Evolutionary conservation across 176 grass and related monocot genomes (phyloP), one percentile per base, ranked within the genome.

Genomic region (Leersia perrieri): DNA sequence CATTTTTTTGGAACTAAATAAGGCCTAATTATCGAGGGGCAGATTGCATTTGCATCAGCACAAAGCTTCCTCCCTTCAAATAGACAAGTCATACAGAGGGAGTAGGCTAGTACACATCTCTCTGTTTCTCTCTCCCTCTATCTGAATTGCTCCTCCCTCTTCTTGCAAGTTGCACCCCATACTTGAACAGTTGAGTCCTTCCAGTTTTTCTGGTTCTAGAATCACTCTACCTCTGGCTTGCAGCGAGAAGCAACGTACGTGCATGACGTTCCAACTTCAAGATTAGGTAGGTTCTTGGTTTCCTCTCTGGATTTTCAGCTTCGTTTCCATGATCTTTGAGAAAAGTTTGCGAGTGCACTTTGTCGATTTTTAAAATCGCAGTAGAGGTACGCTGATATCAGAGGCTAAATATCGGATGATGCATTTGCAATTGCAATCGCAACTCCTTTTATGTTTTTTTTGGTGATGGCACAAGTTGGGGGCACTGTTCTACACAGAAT

Each of bases 51-150:
- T 26, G 81, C 41, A 64, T 80, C 82, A 75, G 41, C 77, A 12
- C 72, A 64, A 40, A 60, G 44, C 34, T 36, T 6, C 22, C 5
- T 22, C 82, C 82, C 78, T 89, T 86, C 73, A 89, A 85, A 89
- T 86, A 78, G 33, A 77, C 78, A 31, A 20, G 72, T 66, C 72
- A 57, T 15, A 45, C 13, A 20, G 41, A 53, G 49, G 49, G 49
- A 53, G 49, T 53, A n/a, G 49, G 42, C 33, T 55, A 74, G 10
- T 60, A 29, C 31, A 13, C 63, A 51, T 80, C 77, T 63, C 63
- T 8, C 45, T 39, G 25, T 23, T 4, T 5, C 67, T 4, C 49
- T 28, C 15, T 22, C 42, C 2, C 41, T 20, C 10, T 16, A 29
- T 41, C 68, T 79, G 12, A 41, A 35, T 68, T 30, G 15, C 35